These are phyloP conservation scores for Stagonosporopsis cucurbitacearum DNA, from an alignment of 2,329 filamentous ascomycete species.

Conservation along the genomic window DNA sequence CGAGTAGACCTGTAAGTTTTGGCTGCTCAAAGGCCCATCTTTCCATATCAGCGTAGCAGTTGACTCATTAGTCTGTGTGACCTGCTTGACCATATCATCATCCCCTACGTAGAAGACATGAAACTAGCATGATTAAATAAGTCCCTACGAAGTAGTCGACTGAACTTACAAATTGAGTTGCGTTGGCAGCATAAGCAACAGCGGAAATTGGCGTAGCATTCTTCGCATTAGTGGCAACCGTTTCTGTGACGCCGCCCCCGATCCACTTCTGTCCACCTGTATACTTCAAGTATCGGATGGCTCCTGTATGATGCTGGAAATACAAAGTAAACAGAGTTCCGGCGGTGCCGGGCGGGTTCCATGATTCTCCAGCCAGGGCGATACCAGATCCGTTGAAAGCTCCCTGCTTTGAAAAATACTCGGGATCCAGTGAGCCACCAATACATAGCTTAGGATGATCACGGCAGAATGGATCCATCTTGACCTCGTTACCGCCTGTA, in stretches of 20 bases:
- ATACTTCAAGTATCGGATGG: constrained; percentile 52
- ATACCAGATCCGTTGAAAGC: constrained; percentile 58
- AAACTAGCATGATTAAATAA: constrained; percentile 29
- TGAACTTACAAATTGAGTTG: constrained; percentile 45
- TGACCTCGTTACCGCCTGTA: constrained; percentile 7
- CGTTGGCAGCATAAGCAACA: constrained; percentile 50
- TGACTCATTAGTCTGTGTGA: constrained; percentile 45
- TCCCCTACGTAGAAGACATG: constrained; percentile 53
- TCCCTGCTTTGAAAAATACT: constrained; percentile 50
- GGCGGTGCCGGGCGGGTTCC: constrained; percentile 38
- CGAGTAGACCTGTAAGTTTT: constrained; percentile 79
- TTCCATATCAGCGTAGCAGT: constrained; percentile 47
- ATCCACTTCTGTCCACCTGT: constrained; percentile 46
- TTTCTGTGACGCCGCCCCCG: constrained; percentile 48
- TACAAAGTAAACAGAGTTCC: constrained; percentile 52
- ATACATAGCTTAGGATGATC: constrained; percentile 43
- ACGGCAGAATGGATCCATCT: constrained; percentile 33
- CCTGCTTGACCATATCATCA: constrained; percentile 49
- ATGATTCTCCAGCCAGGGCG: constrained; percentile 54
- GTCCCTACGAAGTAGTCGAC: background rate
- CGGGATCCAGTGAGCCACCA: constrained; percentile 49
- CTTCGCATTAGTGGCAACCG: constrained; percentile 53
- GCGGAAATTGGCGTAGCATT: constrained; percentile 54
- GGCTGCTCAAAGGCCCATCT: constrained; percentile 63
- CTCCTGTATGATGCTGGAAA: constrained; percentile 54